Base-by-base conservation (phyloP, 345 rosid genomes). In the Laguncularia racemosa region DNA sequence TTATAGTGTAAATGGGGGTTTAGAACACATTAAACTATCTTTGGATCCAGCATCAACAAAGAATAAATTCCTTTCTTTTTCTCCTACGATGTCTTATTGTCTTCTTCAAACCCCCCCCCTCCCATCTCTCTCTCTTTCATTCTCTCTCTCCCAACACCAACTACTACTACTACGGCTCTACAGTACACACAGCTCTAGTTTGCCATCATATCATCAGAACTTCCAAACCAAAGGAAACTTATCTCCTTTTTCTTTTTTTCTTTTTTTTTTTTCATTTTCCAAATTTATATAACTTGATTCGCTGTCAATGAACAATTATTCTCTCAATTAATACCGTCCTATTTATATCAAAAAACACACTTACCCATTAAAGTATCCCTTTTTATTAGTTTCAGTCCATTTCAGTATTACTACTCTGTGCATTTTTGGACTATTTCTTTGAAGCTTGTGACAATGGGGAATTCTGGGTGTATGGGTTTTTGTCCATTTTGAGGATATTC, bases 181-280 rank as follows among this genome's bases (percentile, higher is more conserved):
- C 14, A 46, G 20, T 53, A 20, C n/a, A 0, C 52, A 13, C 38
- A 50, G 16, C 61, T 49, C 44, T 16, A 59, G 55, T n/a, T 59
- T 44, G 55, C 63, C 63, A 49, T 49, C 47, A 50, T 33, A 33
- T 33, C 40, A 4, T 33, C 40, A 33, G 1, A 33, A 7, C 48
- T 10, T 46, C 44, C 54, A n/a, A 45, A 16, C 64, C 18, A 1
- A 4, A 46, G 57, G 46, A 52, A 60, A 56, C 64, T 60, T 44
- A 51, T 60, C 64, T 60, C 55, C 33, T 19, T 17, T 10, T 11
- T 47, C 15, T 44, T 17, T 8, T 33, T 50, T 19, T 17, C 10
- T 11, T 47, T 11, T 44, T 17, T 8, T 33, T 50, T 17, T 8
- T 50, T 17, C 10, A 59, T 13, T 48, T 26, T 16, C 26, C 38